Conservation (phyloP, 768 basidiomycete species). For the Tylopilus vinaceipallidus region DNA sequence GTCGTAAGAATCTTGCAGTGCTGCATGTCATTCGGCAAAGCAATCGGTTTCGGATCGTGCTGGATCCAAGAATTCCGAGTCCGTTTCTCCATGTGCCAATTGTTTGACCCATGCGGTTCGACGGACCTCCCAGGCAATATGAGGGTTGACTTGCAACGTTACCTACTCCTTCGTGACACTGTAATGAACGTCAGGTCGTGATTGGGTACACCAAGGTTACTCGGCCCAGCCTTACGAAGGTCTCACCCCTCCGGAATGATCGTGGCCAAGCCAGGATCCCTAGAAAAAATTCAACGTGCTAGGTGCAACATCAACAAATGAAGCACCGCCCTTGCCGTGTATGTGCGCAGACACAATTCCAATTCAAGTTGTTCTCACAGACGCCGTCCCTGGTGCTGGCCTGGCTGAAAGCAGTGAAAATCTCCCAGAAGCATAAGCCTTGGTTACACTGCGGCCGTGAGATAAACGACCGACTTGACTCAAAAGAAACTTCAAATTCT, state of each 20-base stretch:
- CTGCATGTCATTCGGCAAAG: conserved; percentile 1
- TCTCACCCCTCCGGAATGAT: conserved; percentile 19
- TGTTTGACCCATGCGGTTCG: conserved; percentile 21
- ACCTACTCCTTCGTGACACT: conserved; percentile 7
- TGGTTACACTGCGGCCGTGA: not conserved
- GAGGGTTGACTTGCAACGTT: conserved; percentile 11
- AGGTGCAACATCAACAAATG: not conserved
- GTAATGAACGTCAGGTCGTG: conserved; percentile 3
- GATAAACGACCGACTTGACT: too few relatives aligned
- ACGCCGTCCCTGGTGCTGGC: not conserved
- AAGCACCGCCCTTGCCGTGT: conserved; percentile 14
- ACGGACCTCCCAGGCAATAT: conserved; percentile 15
- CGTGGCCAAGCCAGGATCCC: conserved; percentile 17
- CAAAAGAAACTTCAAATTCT: too few relatives aligned
- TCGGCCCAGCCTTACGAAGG: conserved; percentile 2
- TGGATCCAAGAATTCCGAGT: not conserved
- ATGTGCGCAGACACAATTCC: conserved; percentile 1
- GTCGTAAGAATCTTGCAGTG: conserved; percentile 1
- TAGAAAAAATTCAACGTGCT: not conserved
- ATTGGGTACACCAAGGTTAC: conserved; percentile 18
- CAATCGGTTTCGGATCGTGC: not conserved
- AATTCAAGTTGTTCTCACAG: conserved; percentile 7
- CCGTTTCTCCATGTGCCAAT: conserved; percentile 9
- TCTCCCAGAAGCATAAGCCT: conserved; percentile 4
- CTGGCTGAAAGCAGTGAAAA: not conserved